Conservation (phyloP, 148 eudicot species). For the Mesembryanthemum crystallinum region DNA sequence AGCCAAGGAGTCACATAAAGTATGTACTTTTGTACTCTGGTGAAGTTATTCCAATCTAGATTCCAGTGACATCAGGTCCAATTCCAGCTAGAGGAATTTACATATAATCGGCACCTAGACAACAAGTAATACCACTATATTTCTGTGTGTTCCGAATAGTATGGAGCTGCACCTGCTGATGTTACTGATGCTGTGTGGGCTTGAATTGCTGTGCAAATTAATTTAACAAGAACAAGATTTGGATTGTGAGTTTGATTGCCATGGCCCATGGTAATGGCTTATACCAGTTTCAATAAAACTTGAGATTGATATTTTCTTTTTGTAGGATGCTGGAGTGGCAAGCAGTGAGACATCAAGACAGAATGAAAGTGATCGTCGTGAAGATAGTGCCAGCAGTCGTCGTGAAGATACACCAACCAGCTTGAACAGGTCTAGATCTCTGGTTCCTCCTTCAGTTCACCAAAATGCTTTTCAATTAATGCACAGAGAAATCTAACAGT, state of each 20-base stretch:
- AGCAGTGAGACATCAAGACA: conserved; percentile 51
- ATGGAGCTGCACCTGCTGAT: not conserved
- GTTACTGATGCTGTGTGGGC: not conserved
- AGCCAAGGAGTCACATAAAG: too few species aligned
- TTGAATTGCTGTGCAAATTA: not conserved
- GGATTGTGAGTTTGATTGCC: too few species aligned
- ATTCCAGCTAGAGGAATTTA: not conserved
- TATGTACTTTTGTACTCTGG: not conserved
- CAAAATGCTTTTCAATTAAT: not conserved
- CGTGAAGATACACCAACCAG: conserved; percentile 57
- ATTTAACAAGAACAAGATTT: too few species aligned
- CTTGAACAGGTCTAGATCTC: conserved; percentile 47
- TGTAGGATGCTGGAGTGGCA: conserved; percentile 59
- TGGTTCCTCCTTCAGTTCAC: not conserved
- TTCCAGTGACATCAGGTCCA: not conserved
- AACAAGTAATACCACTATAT: too few species aligned
- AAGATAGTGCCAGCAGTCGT: conserved; percentile 50
- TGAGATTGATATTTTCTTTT: not conserved
- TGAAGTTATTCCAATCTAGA: not conserved
- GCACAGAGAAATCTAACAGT: too few species aligned
- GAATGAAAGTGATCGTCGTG: conserved; percentile 62
- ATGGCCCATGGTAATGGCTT: not conserved
- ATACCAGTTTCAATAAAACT: not conserved
- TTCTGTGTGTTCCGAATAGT: not conserved
- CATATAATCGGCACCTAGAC: not conserved